Conservation (phyloP, 2,329 filamentous ascomycete genomes). For the Talaromyces sp. region DNA sequence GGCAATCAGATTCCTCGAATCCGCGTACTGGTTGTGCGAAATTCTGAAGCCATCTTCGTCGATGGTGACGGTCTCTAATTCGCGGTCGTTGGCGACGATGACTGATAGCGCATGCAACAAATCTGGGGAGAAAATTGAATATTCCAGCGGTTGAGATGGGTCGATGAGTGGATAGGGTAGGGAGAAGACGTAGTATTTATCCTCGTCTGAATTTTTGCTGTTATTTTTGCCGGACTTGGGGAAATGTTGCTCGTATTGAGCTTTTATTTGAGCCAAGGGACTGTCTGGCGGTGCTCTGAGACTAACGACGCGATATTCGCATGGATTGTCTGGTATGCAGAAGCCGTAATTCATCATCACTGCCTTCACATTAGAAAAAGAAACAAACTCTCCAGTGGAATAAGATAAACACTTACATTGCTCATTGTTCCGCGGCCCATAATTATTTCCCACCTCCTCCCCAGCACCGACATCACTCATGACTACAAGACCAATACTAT, state of each 20-base stretch:
- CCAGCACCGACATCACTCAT: slow-evolving; percentile 51
- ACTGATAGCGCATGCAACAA: slow-evolving; percentile 43
- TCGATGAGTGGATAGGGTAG: slow-evolving; percentile 42
- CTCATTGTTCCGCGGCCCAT: slow-evolving; percentile 72
- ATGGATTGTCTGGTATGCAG: slow-evolving; percentile 42
- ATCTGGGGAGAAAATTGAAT: slow-evolving; percentile 43
- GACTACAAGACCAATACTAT: slow-evolving; percentile 41
- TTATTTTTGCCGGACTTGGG: slow-evolving; percentile 26
- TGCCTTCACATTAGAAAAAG: slow-evolving; percentile 17
- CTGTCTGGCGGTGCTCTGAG: slow-evolving; percentile 39
- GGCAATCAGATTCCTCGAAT: slow-evolving; percentile 37
- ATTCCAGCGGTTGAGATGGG: slow-evolving; percentile 34
- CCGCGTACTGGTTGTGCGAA: slow-evolving; percentile 29
- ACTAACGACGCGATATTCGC: slow-evolving; percentile 44
- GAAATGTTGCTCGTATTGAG: slow-evolving; percentile 33
- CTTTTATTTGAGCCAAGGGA: slow-evolving; percentile 36
- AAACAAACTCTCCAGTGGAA: not conserved
- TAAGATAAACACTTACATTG: slow-evolving; percentile 44
- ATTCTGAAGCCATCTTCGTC: slow-evolving; percentile 31
- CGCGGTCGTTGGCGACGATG: slow-evolving; percentile 42
- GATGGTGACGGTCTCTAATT: slow-evolving; percentile 36
- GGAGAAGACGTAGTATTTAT: slow-evolving; percentile 46
- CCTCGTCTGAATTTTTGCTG: slow-evolving; percentile 21
- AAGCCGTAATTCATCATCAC: slow-evolving; percentile 49
- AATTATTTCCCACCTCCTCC: slow-evolving; percentile 64